Conservation (phyloP, 2,329 filamentous ascomycete genomes). For the Allantophomopsis lycopodina region DNA sequence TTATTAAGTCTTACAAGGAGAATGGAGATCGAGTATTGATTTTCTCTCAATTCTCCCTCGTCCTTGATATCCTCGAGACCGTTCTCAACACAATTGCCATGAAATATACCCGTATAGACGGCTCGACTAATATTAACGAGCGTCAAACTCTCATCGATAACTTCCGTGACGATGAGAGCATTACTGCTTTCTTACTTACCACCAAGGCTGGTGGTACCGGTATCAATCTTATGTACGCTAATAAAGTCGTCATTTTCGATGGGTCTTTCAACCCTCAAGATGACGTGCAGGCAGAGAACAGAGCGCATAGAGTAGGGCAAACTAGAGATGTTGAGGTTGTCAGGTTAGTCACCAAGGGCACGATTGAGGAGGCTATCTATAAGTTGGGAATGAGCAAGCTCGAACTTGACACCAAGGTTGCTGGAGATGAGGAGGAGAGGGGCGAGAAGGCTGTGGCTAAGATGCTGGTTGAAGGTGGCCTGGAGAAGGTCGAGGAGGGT, state of each 20-base stretch:
- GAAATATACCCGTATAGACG: slow-evolving; percentile 74
- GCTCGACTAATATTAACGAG: slow-evolving; percentile 65
- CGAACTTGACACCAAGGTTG: slow-evolving; percentile 66
- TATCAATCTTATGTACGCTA: slow-evolving; percentile 89
- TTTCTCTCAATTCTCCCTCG: slow-evolving; percentile 86
- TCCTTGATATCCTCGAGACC: slow-evolving; percentile 80
- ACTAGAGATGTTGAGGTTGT: slow-evolving; percentile 83
- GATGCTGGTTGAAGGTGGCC: slow-evolving; percentile 21
- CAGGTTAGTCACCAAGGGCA: slow-evolving; percentile 63
- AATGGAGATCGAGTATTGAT: slow-evolving; percentile 81
- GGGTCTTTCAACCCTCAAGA: slow-evolving; percentile 96
- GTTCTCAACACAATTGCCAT: slow-evolving; percentile 64
- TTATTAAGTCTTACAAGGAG: slow-evolving; percentile 58
- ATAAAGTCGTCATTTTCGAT: slow-evolving; percentile 97
- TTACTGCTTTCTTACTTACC: slow-evolving; percentile 84
- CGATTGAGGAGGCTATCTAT: slow-evolving; percentile 89
- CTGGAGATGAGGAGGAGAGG: slow-evolving; percentile 37
- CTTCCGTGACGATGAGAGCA: slow-evolving; percentile 62
- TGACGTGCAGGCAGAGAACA: slow-evolving; percentile 95
- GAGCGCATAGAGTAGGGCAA: slow-evolving; percentile 89
- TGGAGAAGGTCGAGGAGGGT: too few species aligned
- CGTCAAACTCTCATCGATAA: slow-evolving; percentile 81
- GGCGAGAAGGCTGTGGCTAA: slow-evolving; percentile 32
- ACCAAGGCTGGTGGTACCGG: slow-evolving; percentile 94
- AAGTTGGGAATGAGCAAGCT: slow-evolving; percentile 87